These are phyloP conservation scores for Yamadazyma mexicana DNA, from an alignment of 1,139 yeast genomes.

Conservation along the genomic window DNA sequence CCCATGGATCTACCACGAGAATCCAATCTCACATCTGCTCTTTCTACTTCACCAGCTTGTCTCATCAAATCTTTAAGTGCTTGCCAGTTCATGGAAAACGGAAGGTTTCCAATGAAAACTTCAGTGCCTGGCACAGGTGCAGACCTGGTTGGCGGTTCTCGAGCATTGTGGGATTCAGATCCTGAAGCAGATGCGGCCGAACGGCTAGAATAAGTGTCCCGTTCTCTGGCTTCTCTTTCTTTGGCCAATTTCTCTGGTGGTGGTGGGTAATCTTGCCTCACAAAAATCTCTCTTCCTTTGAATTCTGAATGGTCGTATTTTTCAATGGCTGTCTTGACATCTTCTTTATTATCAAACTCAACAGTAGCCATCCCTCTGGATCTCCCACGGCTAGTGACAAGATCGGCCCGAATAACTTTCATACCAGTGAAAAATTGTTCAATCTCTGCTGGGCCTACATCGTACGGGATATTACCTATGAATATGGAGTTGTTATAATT, in stretches of 20 bases:
- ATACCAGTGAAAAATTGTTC: constrained; percentile 68
- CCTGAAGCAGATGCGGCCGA: not conserved
- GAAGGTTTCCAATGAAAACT: constrained; percentile 79
- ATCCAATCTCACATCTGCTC: constrained; percentile 77
- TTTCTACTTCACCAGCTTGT: constrained; percentile 63
- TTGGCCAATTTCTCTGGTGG: constrained; percentile 46
- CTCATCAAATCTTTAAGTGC: constrained; percentile 83
- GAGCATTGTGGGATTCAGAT: not conserved
- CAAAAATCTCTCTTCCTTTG: constrained; percentile 82
- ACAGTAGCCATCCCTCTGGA: constrained; percentile 94
- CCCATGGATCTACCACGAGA: constrained; percentile 82
- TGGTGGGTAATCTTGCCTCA: constrained; percentile 86
- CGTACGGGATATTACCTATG: constrained; percentile 73
- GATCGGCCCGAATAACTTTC: constrained; percentile 79
- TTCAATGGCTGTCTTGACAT: constrained; percentile 74
- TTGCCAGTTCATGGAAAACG: constrained; percentile 81
- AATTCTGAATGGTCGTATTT: constrained; percentile 67
- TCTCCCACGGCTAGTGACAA: constrained; percentile 79
- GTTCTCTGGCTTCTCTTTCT: not conserved
- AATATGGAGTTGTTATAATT: constrained; percentile 70
- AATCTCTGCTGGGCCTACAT: constrained; percentile 58
- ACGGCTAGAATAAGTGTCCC: constrained; percentile 3
- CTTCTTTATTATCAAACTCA: constrained; percentile 68
- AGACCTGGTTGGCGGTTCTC: constrained; percentile 11
- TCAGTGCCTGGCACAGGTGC: constrained; percentile 54